These are phyloP conservation scores for Talaromyces funiculosus DNA, from an alignment of 2,329 filamentous ascomycete species.

Conservation along the genomic window DNA sequence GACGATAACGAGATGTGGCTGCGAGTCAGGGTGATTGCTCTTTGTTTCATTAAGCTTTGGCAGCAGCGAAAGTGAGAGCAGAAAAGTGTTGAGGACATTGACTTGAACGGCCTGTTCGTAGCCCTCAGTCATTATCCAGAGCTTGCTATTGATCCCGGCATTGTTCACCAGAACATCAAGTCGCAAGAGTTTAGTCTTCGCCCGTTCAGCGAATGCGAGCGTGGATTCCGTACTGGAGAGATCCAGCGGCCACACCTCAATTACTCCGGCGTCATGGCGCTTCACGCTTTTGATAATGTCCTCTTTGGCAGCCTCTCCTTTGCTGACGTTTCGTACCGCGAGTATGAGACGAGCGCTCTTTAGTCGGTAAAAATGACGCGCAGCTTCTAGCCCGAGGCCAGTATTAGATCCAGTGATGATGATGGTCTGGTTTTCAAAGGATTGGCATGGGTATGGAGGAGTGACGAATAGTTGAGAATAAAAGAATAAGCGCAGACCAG, in stretches of 20 bases:
- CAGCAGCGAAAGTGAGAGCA: constrained; percentile 47
- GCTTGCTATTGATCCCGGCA: neutral
- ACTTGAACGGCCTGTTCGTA: constrained; percentile 48
- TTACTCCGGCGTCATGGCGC: neutral
- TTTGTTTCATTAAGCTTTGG: constrained; percentile 47
- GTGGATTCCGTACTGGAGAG: neutral
- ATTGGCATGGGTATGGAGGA: neutral
- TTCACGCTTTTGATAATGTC: neutral
- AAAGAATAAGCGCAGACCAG: neutral
- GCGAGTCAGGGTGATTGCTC: constrained; percentile 21
- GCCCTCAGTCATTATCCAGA: constrained; percentile 29
- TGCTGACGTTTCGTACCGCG: constrained; percentile 40
- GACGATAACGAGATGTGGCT: constrained; percentile 24
- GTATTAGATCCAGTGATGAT: constrained; percentile 42
- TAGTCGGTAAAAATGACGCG: constrained; percentile 36
- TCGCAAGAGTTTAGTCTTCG: neutral
- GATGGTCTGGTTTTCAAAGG: constrained; percentile 30
- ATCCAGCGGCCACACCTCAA: constrained; percentile 5
- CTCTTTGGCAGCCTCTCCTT: constrained; percentile 38
- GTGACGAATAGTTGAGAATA: constrained; percentile 7
- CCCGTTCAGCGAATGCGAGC: neutral
- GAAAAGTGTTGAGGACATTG: constrained; percentile 51
- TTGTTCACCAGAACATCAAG: neutral
- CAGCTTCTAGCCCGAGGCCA: constrained; percentile 37
- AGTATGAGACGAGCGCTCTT: constrained; percentile 42